Base-by-base conservation (phyloP, 2,329 filamentous ascomycete genomes). In the Fusarium longipes region DNA sequence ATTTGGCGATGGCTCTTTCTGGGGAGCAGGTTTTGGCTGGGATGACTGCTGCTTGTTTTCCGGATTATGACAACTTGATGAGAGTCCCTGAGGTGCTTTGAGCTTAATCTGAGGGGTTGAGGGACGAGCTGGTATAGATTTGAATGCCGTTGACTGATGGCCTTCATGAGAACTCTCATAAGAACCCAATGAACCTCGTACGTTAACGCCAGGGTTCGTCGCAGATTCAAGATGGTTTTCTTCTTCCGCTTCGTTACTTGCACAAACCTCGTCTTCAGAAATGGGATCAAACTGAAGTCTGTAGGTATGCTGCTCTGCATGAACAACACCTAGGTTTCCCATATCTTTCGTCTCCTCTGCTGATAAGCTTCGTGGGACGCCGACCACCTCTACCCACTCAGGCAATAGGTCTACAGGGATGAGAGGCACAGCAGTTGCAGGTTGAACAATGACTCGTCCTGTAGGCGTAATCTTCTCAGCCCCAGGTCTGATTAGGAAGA, bases 321-420 rank as follows among this genome's bases (percentile, higher is more conserved):
- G 72, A n/a, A 68, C 38, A 8, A 58, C 33, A 6, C 82, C 82
- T 3, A 84, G 61, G 65, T 79, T 81, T 17, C 57, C 70, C 71
- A 84, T 77, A 9, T 77, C 77, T 7, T 62, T 64, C 3, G 78
- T 79, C 54, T 84, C 76, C 33, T 79, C 76, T 8, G 75, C 63
- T 5, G 65, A 68, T 14, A 85, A 74, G 50, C 77, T 67, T 8
- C 82, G 81, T 5, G 84, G 82, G 5, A 83, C 75, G 24, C 80
- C 82, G 32, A 77, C 57, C 12, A 84, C 70, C 7, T 81, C 74
- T 6, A 86, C 63, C 77, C 82, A 82, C 2, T 75, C 71, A 0
- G 84, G 84, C 0, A 87, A 79, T 61, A 86, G 78, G 70, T 87
- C 85, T 14, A 82, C 73, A 1, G 85, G 79, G n/a, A 87, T 78